Evolutionary conservation across 1,284 basidiomycete species (phyloP).

Genomic region (Trametes sp.): DNA sequence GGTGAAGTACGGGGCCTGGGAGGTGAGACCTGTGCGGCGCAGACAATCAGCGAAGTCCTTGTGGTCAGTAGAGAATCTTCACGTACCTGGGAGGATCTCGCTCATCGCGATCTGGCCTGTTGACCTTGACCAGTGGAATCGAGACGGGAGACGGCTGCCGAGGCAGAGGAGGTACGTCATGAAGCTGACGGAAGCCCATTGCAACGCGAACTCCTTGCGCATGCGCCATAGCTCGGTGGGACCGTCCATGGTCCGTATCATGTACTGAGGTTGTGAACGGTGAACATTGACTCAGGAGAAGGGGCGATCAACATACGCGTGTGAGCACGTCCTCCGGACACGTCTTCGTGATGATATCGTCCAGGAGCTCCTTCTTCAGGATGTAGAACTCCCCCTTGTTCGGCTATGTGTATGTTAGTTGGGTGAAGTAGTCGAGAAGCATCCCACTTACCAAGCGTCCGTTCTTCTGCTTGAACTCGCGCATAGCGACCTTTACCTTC

Average conservation of each 20-base stretch:
- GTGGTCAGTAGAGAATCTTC: too few species aligned
- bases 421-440: neutral
- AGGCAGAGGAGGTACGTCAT: slow-evolving; percentile 92
- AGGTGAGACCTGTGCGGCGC: slow-evolving; percentile 48
- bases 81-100: slow-evolving; percentile 85
- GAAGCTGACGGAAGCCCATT: slow-evolving; percentile 90
- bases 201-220: slow-evolving; percentile 95
- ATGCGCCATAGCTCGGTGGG: slow-evolving; percentile 95
- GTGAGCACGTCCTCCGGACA: slow-evolving; percentile 90
- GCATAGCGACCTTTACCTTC: slow-evolving; percentile 77
- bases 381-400: slow-evolving; percentile 75
- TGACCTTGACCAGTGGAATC: slow-evolving; percentile 90
- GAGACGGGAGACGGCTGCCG: slow-evolving; percentile 82
- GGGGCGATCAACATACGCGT: slow-evolving; percentile 61
- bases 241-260: slow-evolving; percentile 86
- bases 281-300: neutral
- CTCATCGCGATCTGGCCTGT: slow-evolving; percentile 92
- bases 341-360: slow-evolving; percentile 91
- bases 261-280: slow-evolving; percentile 67
- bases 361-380: slow-evolving; percentile 88
- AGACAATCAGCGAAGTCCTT: slow-evolving; percentile 10
- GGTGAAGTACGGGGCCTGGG: slow-evolving; percentile 71
- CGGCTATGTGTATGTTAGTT: slow-evolving; percentile 48
- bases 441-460: slow-evolving; percentile 28
- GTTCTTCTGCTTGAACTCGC: slow-evolving; percentile 62